Evolutionary conservation across 441 rosid genomes (phyloP).

Genomic region (Eruca vesicaria): DNA sequence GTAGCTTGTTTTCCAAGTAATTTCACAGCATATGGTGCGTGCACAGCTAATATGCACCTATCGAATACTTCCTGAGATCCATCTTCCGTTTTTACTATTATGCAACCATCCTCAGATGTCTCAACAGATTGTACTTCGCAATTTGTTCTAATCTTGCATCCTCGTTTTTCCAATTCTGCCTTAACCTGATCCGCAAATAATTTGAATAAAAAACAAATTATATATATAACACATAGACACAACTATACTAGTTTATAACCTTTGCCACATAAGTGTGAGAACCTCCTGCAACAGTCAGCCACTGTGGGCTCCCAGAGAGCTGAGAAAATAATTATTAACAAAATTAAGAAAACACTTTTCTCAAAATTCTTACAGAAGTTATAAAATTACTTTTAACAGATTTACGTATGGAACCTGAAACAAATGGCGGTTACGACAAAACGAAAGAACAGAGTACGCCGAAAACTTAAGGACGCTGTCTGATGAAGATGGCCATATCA

Average conservation of each 20-base stretch:
- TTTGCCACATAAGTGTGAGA: slow-evolving; percentile 59
- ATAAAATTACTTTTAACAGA: not conserved
- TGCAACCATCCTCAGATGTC: slow-evolving; percentile 37
- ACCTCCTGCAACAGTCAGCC: slow-evolving; percentile 63
- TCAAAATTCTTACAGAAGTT: not conserved
- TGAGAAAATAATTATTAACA: slow-evolving; percentile 14
- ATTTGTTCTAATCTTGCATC: slow-evolving; percentile 56
- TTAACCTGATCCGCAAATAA: slow-evolving; percentile 42
- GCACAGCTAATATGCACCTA: slow-evolving; percentile 53
- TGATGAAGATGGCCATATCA: slow-evolving; percentile 71
- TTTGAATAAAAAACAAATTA: not conserved
- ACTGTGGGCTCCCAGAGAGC: slow-evolving; percentile 78
- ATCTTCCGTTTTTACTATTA: slow-evolving; percentile 44
- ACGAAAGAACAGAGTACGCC: slow-evolving; percentile 71
- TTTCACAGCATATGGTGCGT: slow-evolving; percentile 66
- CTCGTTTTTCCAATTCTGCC: slow-evolving; percentile 53
- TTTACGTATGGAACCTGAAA: slow-evolving; percentile 56
- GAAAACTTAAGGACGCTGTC: slow-evolving; percentile 66
- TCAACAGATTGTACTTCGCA: slow-evolving; percentile 52
- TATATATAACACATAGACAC: not conserved
- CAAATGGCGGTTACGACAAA: slow-evolving; percentile 70
- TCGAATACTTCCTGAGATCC: slow-evolving; percentile 44
- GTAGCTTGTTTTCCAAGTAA: slow-evolving; percentile 61
- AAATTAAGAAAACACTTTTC: not conserved
- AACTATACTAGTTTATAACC: slow-evolving; percentile 36